These are phyloP conservation scores for Halophytophthora polymorphica DNA, from an alignment of 352 stramenopile genomes.

Conservation along the genomic window DNA sequence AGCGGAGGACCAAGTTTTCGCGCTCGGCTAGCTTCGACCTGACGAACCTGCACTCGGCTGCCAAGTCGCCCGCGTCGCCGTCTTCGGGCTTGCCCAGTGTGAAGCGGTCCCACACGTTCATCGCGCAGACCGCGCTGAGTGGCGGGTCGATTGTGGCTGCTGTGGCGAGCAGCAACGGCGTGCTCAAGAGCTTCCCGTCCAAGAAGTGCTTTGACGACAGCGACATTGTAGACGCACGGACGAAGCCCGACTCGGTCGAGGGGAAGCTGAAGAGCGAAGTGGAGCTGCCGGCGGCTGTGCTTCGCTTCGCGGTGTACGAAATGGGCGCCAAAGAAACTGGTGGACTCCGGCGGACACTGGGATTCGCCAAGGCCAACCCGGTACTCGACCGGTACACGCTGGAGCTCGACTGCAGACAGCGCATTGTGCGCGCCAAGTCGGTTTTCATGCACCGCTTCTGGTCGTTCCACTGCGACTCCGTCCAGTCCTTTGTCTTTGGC, in stretches of 20 bases:
- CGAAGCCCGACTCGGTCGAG: constrained; percentile 21
- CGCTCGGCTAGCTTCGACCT: constrained; percentile 78
- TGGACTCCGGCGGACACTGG: constrained; percentile 55
- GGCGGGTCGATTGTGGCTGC: constrained; percentile 5
- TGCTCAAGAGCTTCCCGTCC: constrained; percentile 24
- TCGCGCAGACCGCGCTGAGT: constrained; percentile 10
- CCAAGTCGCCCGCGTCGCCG: constrained; percentile 17
- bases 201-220: constrained; percentile 81
- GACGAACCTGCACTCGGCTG: constrained; percentile 36
- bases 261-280: constrained; percentile 29
- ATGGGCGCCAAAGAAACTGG: constrained; percentile 56
- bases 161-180: constrained; percentile 16
- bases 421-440: constrained; percentile 71
- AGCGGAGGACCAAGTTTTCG: constrained; percentile 53
- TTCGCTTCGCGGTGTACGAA: constrained; percentile 75
- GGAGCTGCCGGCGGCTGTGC: constrained; percentile 55
- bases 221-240: constrained; percentile 67
- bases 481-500: constrained; percentile 45
- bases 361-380: constrained; percentile 67
- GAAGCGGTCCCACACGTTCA: constrained; percentile 28
- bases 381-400: constrained; percentile 77
- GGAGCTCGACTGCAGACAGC: constrained; percentile 68
- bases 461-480: constrained; percentile 71
- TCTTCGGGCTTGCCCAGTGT: constrained; percentile 16
- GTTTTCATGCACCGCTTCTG: constrained; percentile 83